These are phyloP conservation scores for Xanthoparmelia taractica DNA, from an alignment of 495 filamentous ascomycete genomes.

Conservation along the genomic window DNA sequence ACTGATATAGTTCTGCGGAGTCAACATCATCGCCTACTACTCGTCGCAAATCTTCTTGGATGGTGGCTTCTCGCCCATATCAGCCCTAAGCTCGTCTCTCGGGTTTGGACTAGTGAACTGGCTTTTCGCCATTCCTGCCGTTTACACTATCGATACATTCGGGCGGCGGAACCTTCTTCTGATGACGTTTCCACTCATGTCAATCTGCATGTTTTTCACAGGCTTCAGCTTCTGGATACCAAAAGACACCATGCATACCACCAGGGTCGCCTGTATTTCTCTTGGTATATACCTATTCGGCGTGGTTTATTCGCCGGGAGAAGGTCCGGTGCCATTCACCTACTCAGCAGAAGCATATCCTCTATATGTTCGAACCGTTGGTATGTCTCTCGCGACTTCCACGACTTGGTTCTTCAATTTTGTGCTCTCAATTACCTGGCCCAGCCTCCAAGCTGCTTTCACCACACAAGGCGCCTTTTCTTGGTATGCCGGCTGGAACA, in stretches of 20 bases:
- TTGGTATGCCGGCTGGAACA: conserved; percentile 47
- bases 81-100: conserved; percentile 58
- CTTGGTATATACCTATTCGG: conserved; percentile 70
- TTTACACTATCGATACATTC: conserved; percentile 13
- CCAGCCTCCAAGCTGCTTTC: conserved; percentile 46
- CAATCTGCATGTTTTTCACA: conserved; percentile 64
- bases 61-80: conserved; percentile 42
- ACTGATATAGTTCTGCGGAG: conserved; percentile 42
- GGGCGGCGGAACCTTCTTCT: conserved; percentile 59
- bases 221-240: conserved; percentile 76
- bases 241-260: conserved; percentile 26
- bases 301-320: conserved; percentile 69
- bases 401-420: conserved; percentile 67
- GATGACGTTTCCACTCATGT: conserved; percentile 67
- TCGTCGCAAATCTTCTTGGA: conserved; percentile 46
- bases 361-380: conserved; percentile 61
- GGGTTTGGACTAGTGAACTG: conserved; percentile 27
- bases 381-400: conserved; percentile 61
- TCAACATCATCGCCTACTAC: conserved; percentile 57
- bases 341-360: conserved; percentile 79
- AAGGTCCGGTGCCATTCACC: conserved; percentile 76
- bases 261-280: conserved; percentile 51
- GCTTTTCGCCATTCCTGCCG: conserved; percentile 13
- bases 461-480: conserved; percentile 53
- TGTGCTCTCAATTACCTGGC: conserved; percentile 60